These are phyloP conservation scores for Penicillium herquei DNA, from an alignment of 495 filamentous ascomycete species.

Conservation along the genomic window DNA sequence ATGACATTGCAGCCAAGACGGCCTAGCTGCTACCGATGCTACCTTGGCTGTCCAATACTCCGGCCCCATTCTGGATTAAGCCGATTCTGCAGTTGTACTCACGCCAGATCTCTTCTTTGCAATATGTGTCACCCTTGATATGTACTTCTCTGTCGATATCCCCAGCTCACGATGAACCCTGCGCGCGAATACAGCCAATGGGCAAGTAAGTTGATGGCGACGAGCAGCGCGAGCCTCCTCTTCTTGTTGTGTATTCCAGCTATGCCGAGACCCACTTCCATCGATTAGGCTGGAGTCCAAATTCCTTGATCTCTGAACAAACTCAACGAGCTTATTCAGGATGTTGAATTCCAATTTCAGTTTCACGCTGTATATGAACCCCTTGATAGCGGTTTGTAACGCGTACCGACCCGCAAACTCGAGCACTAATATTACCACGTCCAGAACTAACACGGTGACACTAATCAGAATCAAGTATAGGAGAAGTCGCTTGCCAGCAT, in stretches of 20 bases:
- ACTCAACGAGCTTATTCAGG: slow-evolving; percentile 1
- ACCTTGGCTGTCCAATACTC: too few species aligned
- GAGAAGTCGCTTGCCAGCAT: not conserved
- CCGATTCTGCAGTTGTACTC: too few species aligned
- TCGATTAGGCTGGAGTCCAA: not conserved
- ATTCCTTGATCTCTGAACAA: slow-evolving; percentile 1
- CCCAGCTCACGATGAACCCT: slow-evolving; percentile 3
- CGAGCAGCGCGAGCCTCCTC: not conserved
- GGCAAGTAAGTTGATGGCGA: not conserved
- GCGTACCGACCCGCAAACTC: slow-evolving; percentile 1
- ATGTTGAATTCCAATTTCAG: slow-evolving; percentile 7
- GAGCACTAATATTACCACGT: slow-evolving; percentile 1
- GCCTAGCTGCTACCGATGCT: too few species aligned
- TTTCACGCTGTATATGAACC: slow-evolving; percentile 8
- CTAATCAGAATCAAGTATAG: slow-evolving; percentile 1
- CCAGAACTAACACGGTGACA: not conserved
- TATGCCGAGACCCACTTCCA: not conserved
- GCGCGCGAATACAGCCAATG: not conserved
- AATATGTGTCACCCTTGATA: not conserved
- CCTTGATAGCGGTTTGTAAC: slow-evolving; percentile 4
- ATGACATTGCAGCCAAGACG: too few species aligned
- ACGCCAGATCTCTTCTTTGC: not conserved
- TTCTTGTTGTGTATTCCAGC: not conserved
- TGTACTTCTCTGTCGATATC: not conserved
- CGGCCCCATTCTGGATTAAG: too few species aligned